Conservation (phyloP, 2,329 filamentous ascomycete species). For the Emericellopsis atlantica region DNA sequence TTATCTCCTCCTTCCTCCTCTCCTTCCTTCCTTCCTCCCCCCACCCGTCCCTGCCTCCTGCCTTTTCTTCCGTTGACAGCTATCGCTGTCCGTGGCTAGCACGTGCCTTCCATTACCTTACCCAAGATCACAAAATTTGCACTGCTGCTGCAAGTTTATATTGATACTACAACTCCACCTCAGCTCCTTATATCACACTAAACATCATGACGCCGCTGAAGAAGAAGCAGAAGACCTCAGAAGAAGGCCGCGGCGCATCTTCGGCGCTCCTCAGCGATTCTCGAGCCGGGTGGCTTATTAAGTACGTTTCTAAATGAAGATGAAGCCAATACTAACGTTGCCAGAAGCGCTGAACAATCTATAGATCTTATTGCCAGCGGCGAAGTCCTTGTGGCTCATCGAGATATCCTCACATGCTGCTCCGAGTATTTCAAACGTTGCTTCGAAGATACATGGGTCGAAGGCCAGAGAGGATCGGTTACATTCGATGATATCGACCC, state of each 20-base stretch:
- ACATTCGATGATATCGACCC: constrained; percentile 19
- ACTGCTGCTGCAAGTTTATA: neutral
- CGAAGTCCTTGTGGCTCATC: constrained; percentile 16
- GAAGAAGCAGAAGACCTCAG: constrained; percentile 10
- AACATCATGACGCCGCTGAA: constrained; percentile 9
- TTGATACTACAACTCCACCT: neutral
- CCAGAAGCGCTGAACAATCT: constrained; percentile 14
- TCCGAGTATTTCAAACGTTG: constrained; percentile 21
- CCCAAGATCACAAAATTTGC: no score
- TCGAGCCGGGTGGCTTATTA: constrained; percentile 19
- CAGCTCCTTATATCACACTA: neutral
- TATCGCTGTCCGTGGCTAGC: neutral
- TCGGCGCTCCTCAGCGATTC: constrained; percentile 15
- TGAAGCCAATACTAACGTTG: neutral
- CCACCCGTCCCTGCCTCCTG: no score
- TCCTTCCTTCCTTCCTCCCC: no score
- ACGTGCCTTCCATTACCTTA: neutral
- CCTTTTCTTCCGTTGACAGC: no score
- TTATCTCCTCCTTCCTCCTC: no score
- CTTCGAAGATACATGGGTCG: constrained; percentile 13
- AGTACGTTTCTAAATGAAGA: constrained; percentile 11
- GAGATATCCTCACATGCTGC: constrained; percentile 14
- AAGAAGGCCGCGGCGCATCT: constrained; percentile 6
- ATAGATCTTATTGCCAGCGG: constrained; percentile 15
- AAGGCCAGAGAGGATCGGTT: constrained; percentile 13